Evolutionary conservation across 352 stramenopile species (phyloP).

Genomic region (Plasmopara viticola): DNA sequence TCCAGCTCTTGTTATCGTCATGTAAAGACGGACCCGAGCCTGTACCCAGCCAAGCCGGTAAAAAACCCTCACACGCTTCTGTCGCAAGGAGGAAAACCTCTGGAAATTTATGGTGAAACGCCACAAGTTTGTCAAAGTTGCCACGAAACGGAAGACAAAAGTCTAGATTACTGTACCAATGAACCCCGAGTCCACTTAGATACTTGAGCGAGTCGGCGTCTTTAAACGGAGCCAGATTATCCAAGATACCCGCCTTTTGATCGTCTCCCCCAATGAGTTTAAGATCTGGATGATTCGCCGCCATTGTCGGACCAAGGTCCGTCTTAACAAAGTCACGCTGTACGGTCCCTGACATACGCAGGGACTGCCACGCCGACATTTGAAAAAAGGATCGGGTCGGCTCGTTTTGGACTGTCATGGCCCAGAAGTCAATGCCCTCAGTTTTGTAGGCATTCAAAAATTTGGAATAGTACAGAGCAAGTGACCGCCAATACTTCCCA

Average conservation of each 20-base stretch:
- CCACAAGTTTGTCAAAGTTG: slow-evolving; percentile 42
- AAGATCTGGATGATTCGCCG: slow-evolving; percentile 58
- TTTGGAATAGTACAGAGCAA: slow-evolving; percentile 83
- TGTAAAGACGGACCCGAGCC: slow-evolving; percentile 36
- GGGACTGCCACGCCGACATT: slow-evolving; percentile 52
- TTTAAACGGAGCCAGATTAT: slow-evolving; percentile 32
- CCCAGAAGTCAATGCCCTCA: slow-evolving; percentile 73
- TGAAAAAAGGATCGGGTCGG: slow-evolving; percentile 45
- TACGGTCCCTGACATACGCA: slow-evolving; percentile 38
- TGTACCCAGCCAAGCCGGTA: slow-evolving; percentile 40
- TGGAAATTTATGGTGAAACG: slow-evolving; percentile 51
- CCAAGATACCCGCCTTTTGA: slow-evolving; percentile 60
- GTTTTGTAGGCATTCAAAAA: slow-evolving; percentile 83
- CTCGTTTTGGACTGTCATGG: slow-evolving; percentile 85
- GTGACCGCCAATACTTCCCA: slow-evolving; percentile 62
- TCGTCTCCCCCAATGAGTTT: slow-evolving; percentile 84
- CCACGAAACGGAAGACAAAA: slow-evolving; percentile 37
- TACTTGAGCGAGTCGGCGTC: slow-evolving; percentile 55
- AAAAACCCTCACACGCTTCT: slow-evolving; percentile 68
- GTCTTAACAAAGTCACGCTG: slow-evolving; percentile 76
- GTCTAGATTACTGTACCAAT: slow-evolving; percentile 80
- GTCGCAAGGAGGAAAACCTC: slow-evolving; percentile 77
- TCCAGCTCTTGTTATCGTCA: slow-evolving; percentile 47
- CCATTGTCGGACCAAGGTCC: slow-evolving; percentile 64
- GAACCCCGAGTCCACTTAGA: slow-evolving; percentile 77